Evolutionary conservation across 1,284 basidiomycete genomes (phyloP), one percentile per base, ranked within the genome.

Genomic region (Moesziomyces sp.): DNA sequence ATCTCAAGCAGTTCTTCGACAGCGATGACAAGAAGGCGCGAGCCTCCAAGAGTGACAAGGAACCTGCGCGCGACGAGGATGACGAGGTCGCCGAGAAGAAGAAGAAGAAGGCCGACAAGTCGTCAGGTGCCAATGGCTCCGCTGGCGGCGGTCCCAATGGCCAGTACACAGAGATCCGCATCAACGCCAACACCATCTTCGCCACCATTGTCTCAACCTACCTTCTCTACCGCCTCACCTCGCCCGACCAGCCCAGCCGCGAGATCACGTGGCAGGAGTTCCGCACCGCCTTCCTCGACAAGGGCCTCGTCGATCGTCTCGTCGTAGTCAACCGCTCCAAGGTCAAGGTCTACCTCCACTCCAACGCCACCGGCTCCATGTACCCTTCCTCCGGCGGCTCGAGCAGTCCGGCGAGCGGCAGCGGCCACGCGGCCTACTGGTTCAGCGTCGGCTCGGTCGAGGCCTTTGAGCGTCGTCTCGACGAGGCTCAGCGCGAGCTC

Each of bases 211-310:
- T 90, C 53, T 88, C 90, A 42, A 89, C 92, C 69, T 91, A 92
- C 79, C 87, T 89, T 11, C 87, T 92, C 75, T 90, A 90, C 43
- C 89, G 88, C 58, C 86, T 90, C 40, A 88, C 86, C 19, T 85
- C 87, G 0, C 86, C 89, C 0, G 87, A 87, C 47, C 58, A 76
- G 7, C 70, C 73, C 19, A 89, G 91, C 6, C 90, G 91, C 71
- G 95, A 98, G 86, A 97, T 98, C 76, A 97, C 95, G 73, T 98
- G 95, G 94, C 95, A 97, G 86, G 95, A 97, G 85, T 98, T 98
- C 87, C 90, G 94, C 65, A 95, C 93, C 52, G 92, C 92, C 21
- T 93, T 97, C 86, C 90, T 98, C 52, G 93, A 97, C 85, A 95
- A 96, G 85, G 96, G 94, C 44, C 89, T 98, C 55, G 97, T 99